phyloP scores from a whole-genome alignment of 495 filamentous ascomycete species.

The Hyaloscypha finlandica region DNA sequence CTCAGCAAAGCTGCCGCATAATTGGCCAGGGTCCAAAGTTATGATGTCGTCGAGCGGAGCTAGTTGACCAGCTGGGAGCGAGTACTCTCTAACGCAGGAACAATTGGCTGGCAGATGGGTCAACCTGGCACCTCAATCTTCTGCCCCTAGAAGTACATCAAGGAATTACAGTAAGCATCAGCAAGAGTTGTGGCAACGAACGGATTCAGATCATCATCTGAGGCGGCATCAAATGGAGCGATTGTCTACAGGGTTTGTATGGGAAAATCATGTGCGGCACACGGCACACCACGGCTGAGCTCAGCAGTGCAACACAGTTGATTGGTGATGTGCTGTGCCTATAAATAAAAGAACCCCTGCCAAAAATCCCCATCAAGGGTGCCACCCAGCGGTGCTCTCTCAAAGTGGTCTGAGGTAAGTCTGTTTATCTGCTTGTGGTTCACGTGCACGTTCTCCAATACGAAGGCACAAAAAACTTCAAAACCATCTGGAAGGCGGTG shows the following conservation, averaged over 20 bases:
- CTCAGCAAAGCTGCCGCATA: conserved; percentile 2
- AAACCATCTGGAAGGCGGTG: not conserved
- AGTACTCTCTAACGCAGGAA: not conserved
- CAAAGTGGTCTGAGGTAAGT: not conserved
- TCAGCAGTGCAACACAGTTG: not conserved
- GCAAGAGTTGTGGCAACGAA: not conserved
- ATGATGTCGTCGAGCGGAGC: conserved; percentile 4
- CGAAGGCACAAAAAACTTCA: not conserved
- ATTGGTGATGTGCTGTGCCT: not conserved
- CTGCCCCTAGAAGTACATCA: not conserved
- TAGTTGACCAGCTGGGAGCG: not conserved
- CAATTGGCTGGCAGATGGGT: not conserved
- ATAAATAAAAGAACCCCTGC: not conserved
- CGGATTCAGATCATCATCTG: conserved; percentile 3
- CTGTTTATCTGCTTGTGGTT: too few species aligned
- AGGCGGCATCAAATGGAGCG: not conserved
- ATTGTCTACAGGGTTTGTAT: not conserved
- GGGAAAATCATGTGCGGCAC: not conserved
- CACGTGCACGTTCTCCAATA: not conserved
- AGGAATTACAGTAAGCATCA: not conserved
- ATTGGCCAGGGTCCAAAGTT: not conserved
- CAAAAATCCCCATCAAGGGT: not conserved
- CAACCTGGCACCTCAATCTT: not conserved
- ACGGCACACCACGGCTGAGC: not conserved
- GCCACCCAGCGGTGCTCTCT: not conserved